A percentile compares a stretch with the other conserved stretches of the same genome.
phyloP scores from a whole-genome alignment of 495 filamentous ascomycete genomes.

The Podospora pseudocomata region DNA sequence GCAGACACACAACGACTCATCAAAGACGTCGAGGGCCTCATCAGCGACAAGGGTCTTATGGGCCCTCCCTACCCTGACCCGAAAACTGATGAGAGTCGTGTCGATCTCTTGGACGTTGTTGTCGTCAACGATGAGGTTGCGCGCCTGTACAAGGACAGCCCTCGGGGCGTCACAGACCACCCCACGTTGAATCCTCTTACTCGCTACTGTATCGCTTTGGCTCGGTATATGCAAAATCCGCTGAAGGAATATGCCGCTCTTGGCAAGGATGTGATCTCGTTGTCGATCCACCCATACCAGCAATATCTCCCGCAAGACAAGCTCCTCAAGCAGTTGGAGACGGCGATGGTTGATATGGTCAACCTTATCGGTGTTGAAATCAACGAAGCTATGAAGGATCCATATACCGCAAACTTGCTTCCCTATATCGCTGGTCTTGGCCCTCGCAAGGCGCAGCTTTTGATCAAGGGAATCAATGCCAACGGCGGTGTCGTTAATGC shows the following conservation, averaged over 20 bases:
- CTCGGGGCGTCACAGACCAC: conserved; percentile 74
- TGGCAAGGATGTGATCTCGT: conserved; percentile 78
- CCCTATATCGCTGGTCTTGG: conserved; percentile 91
- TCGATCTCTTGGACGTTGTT: conserved; percentile 75
- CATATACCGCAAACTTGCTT: conserved; percentile 77
- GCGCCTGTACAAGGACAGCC: conserved; percentile 85
- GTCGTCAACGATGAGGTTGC: conserved; percentile 96
- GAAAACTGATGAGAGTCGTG: conserved; percentile 59
- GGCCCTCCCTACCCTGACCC: conserved; percentile 68
- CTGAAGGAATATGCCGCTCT: conserved; percentile 93
- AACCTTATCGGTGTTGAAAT: conserved; percentile 93
- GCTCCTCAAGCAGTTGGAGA: conserved; percentile 79
- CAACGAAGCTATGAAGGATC: conserved; percentile 79
- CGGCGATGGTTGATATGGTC: conserved; percentile 95
- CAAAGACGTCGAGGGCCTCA: conserved; percentile 69
- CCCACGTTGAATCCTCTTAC: conserved; percentile 71
- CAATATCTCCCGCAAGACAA: conserved; percentile 82
- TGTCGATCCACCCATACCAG: conserved; percentile 85
- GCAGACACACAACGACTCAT: conserved; percentile 82
- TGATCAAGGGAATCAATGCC: conserved; percentile 85
- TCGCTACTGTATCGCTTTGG: conserved; percentile 83
- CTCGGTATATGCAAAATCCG: conserved; percentile 87
- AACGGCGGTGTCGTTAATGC: conserved; percentile 78
- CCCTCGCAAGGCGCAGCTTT: conserved; percentile 80
- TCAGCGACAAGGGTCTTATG: conserved; percentile 67